Base-by-base conservation (phyloP, 495 filamentous ascomycete genomes). In the Chaetomium tenue region DNA sequence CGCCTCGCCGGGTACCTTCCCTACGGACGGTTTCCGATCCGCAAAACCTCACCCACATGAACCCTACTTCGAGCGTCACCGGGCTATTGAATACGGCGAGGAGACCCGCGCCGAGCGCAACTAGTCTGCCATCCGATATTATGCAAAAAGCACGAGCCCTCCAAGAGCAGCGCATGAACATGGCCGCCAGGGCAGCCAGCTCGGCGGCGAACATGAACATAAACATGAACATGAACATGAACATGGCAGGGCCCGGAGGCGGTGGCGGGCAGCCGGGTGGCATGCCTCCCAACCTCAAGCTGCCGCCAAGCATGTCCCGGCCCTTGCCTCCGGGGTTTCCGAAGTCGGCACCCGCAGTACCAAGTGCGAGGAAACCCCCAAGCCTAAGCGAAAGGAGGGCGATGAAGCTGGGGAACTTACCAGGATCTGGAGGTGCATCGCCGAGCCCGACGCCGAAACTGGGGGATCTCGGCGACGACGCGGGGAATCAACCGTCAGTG, bases 81-180 rank as follows among this genome's bases (percentile, higher is more conserved):
- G 93, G 89, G n/a, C 84, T 87, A 44, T 73, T 96, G 68, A 93
- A 89, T 71, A 91, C 88, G 57, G 75, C 70, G 1, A 66, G 76
- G 47, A 55, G 74, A 46, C 76, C 75, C 2, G 63, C 70, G 39
- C 70, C 71, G 25, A 79, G 79, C 51, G 75, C 75, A 7, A 82
- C 82, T 58, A 81, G 82, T 33, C 76, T 94, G 23, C 89, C 90
- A 47, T 86, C 89, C 73, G 91, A 95, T 65, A 86, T 97, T 64
- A 85, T 89, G 78, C 89, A 87, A 42, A 92, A 88, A 68, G 88
- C 93, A 81, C 86, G 86, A 67, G 89, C 89, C 2, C 67, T 78
- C 11, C 73, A 76, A 54, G 71, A 76, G 48, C 77, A 70, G 55
- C 75, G 67, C 23, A 74, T 69, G 73, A 70, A 64, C 28, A 72